phyloP scores from a whole-genome alignment of 768 basidiomycete species.

The Kwoniella sp. region DNA sequence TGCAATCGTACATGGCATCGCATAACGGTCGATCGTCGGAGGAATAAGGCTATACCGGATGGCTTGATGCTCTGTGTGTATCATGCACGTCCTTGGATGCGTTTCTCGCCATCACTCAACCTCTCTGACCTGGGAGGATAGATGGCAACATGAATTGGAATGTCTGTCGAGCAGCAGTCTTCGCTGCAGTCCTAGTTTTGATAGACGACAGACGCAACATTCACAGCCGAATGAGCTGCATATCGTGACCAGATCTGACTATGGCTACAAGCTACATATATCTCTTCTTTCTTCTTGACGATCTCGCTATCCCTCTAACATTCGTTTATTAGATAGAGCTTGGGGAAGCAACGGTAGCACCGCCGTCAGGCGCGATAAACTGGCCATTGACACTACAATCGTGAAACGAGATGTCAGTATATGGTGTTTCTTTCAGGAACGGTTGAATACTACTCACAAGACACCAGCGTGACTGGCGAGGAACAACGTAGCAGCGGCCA shows the following conservation, averaged over 20 bases:
- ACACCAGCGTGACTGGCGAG: constrained; percentile 39
- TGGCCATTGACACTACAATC: constrained; percentile 40
- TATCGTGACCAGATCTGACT: not conserved
- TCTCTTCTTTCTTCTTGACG: no score
- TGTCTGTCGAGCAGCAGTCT: no score
- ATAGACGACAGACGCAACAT: not conserved
- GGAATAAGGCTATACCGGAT: no score
- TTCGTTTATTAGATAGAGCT: constrained; percentile 19
- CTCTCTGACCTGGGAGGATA: no score
- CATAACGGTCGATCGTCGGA: no score
- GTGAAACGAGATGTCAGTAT: not conserved
- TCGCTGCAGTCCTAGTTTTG: no score
- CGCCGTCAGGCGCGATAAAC: constrained; percentile 43
- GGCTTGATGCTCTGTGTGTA: no score
- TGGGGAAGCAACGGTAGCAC: constrained; percentile 35
- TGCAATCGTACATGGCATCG: no score
- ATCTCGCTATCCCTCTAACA: not conserved
- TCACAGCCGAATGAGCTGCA: not conserved
- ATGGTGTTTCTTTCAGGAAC: not conserved
- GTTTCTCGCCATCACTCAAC: no score
- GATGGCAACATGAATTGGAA: no score
- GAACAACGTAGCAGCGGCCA: constrained; percentile 45
- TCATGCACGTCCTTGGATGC: no score
- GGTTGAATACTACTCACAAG: constrained; percentile 34
- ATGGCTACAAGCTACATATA: not conserved